Conservation (phyloP, 1,284 basidiomycete genomes). For the Ganoderma sinense region DNA sequence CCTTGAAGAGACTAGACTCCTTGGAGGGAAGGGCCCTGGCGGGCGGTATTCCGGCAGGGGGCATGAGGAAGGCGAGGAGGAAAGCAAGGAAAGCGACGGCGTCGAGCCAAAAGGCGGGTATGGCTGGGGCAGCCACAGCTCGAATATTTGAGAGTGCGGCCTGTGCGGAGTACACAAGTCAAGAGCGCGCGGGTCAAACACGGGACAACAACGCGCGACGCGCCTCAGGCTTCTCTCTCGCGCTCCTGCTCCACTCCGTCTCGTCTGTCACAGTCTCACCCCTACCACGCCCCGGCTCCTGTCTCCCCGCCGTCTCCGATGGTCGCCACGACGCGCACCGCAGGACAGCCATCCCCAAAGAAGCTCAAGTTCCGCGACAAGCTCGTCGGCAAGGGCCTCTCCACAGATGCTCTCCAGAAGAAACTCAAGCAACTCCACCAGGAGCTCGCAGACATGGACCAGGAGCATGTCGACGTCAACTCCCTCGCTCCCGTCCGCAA, state of each 20-base stretch:
- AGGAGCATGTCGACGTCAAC: constrained; percentile 82
- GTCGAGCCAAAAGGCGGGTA: constrained; percentile 13
- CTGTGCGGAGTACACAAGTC: background rate
- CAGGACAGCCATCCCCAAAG: constrained; percentile 55
- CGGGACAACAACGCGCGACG: constrained; percentile 36
- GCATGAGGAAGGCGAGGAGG: constrained; percentile 34
- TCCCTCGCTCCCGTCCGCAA: constrained; percentile 78
- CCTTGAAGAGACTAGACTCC: constrained; percentile 88
- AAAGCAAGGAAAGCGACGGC: constrained; percentile 15
- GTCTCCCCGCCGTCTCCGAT: constrained; percentile 45
- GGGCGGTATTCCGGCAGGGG: constrained; percentile 41
- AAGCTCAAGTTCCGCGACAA: constrained; percentile 84
- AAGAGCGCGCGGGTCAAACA: constrained; percentile 29
- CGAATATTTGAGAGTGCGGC: background rate
- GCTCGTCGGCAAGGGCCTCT: constrained; percentile 72
- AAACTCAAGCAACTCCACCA: constrained; percentile 84
- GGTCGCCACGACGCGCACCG: constrained; percentile 77
- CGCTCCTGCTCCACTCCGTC: constrained; percentile 4
- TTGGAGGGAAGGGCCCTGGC: constrained; percentile 78
- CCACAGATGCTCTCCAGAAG: constrained; percentile 83
- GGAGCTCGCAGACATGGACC: constrained; percentile 87
- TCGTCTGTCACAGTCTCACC: background rate
- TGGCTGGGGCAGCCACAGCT: constrained; percentile 17
- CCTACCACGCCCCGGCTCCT: constrained; percentile 4
- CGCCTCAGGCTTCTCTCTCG: constrained; percentile 24